phyloP scores from a whole-genome alignment of 331 rosid species.

The Quercus tomentella region DNA sequence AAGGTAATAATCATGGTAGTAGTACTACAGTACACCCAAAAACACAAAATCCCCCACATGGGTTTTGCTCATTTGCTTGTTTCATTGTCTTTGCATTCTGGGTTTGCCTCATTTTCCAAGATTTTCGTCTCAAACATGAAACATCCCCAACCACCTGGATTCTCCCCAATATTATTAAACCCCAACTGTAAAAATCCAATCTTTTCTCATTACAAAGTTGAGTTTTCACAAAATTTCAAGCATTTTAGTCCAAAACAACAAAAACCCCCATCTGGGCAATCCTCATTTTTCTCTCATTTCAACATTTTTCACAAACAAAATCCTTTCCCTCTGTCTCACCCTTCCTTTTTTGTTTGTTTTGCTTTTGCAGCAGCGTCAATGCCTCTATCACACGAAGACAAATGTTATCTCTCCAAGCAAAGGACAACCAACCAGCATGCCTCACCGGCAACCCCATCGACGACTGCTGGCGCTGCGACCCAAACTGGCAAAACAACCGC shows the following conservation, averaged over 20 bases:
- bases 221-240: background rate
- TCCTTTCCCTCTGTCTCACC: background rate
- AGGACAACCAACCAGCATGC: slow-evolving; percentile 40
- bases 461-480: slow-evolving; percentile 94
- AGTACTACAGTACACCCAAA: too few relatives aligned
- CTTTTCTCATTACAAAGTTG: background rate
- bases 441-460: slow-evolving; percentile 87
- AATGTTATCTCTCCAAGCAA: slow-evolving; percentile 22
- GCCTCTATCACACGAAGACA: slow-evolving; percentile 50
- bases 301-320: slow-evolving; percentile 9
- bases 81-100: background rate
- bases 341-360: background rate
- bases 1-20: slow-evolving; percentile 33
- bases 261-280: background rate
- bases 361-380: slow-evolving; percentile 58
- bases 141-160: background rate
- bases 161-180: background rate
- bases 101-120: background rate
- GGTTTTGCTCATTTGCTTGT: slow-evolving; percentile 8
- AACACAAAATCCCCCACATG: background rate
- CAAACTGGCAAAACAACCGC: slow-evolving; percentile 60
- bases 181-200: background rate
- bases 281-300: slow-evolving; percentile 1
- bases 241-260: background rate
- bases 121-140: background rate